Evolutionary conservation across 1,284 basidiomycete species (phyloP).

Genomic region (Cronartium quercuum): DNA sequence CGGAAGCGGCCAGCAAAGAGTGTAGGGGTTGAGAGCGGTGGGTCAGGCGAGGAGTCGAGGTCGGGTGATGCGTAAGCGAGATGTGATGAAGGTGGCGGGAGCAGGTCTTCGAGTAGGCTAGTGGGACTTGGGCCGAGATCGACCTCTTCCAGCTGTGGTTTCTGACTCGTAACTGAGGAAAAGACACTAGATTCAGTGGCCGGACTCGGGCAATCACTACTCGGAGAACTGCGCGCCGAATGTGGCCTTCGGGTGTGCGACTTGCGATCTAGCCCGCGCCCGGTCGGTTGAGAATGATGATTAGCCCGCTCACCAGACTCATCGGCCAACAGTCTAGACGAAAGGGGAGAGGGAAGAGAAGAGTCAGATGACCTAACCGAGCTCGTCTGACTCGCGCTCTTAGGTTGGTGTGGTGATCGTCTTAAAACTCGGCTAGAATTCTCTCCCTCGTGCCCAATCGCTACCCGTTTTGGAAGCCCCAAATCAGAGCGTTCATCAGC

Average conservation of each 20-base stretch:
- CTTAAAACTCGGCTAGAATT: not conserved
- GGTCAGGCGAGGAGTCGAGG: not conserved
- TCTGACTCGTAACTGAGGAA: not conserved
- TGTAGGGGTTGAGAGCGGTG: not conserved
- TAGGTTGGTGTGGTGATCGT: not conserved
- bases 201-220: constrained; percentile 2
- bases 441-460: not conserved
- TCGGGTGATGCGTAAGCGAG: not conserved
- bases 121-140: not conserved
- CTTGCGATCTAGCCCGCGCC: not conserved
- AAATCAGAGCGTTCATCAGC: not conserved
- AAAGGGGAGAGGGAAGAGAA: constrained; percentile 4
- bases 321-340: not conserved
- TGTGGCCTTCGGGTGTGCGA: not conserved
- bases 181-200: not conserved
- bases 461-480: not conserved
- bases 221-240: constrained; percentile 4
- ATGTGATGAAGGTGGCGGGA: not conserved
- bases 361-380: constrained; percentile 1
- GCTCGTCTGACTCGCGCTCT: not conserved
- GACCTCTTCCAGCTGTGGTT: not conserved
- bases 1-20: not conserved
- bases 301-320: constrained; percentile 1
- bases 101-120: not conserved
- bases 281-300: not conserved